Percentiles rank a stretch among this genome's conserved stretches.
Conservation (phyloP, 202 grass and related monocot genomes). For the Carex arenaria region DNA sequence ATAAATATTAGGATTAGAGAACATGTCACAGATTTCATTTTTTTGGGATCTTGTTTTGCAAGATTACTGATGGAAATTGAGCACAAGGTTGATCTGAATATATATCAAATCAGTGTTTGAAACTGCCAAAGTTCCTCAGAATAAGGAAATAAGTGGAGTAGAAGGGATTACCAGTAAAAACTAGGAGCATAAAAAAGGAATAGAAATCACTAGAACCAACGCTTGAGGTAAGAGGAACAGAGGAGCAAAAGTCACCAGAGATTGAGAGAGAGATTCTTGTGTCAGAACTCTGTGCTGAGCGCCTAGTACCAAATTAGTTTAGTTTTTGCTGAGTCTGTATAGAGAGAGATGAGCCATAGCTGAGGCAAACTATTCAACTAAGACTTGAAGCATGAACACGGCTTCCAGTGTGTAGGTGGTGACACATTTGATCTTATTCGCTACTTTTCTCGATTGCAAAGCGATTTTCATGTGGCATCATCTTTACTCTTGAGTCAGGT, state of each 20-base stretch:
- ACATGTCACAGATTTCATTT: constrained; percentile 1
- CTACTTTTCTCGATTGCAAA: not conserved
- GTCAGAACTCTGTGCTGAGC: not conserved
- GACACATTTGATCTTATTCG: not conserved
- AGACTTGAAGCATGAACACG: not conserved
- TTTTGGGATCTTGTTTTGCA: not conserved
- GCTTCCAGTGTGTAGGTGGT: not conserved
- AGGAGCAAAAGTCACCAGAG: too few relatives aligned
- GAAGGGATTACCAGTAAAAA: not conserved
- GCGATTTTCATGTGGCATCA: not conserved
- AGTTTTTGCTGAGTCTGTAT: not conserved
- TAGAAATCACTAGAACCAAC: not conserved
- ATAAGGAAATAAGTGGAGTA: not conserved
- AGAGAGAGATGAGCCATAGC: not conserved
- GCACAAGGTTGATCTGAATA: not conserved
- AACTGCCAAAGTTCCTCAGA: too few relatives aligned
- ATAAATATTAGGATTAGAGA: constrained; percentile 3
- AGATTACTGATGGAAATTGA: not conserved
- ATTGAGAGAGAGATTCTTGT: too few relatives aligned
- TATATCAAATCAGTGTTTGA: not conserved
- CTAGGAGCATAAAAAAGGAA: not conserved
- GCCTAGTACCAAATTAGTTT: not conserved
- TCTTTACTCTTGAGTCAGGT: too few relatives aligned
- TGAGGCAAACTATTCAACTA: not conserved
- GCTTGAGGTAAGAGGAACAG: not conserved